Evolutionary conservation across 2,329 filamentous ascomycete genomes (phyloP).

Genomic region (Ploettnerulaceae sp.): DNA sequence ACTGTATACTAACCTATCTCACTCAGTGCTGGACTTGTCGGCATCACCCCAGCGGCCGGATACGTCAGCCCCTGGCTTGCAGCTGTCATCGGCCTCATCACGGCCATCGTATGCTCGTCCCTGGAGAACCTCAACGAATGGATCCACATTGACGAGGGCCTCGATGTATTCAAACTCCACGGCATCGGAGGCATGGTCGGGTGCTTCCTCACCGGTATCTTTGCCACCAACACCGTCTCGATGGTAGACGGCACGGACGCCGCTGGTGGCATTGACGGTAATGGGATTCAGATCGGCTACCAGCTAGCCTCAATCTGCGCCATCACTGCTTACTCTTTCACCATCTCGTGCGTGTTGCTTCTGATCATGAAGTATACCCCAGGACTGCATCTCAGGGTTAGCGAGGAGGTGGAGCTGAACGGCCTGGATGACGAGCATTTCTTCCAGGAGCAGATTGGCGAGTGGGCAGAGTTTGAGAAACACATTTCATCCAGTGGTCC

Average conservation of each 20-base stretch:
- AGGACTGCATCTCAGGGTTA: constrained; percentile 72
- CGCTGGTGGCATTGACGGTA: constrained; percentile 68
- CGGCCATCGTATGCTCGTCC: constrained; percentile 49
- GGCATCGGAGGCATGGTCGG: constrained; percentile 63
- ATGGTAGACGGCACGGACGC: constrained; percentile 73
- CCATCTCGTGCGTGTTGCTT: constrained; percentile 67
- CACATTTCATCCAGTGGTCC: too few relatives aligned
- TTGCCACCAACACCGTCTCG: constrained; percentile 64
- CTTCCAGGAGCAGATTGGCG: constrained; percentile 85
- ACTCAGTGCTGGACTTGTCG: constrained; percentile 63
- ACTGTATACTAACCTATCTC: constrained; percentile 45
- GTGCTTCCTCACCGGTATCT: constrained; percentile 67
- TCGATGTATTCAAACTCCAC: constrained; percentile 68
- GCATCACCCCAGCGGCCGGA: constrained; percentile 63
- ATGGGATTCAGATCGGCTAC: constrained; percentile 69
- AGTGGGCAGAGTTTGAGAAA: too few relatives aligned
- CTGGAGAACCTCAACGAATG: constrained; percentile 36
- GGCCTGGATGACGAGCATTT: constrained; percentile 89
- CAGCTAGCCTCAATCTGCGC: constrained; percentile 73
- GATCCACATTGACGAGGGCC: constrained; percentile 61
- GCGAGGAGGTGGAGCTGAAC: constrained; percentile 75
- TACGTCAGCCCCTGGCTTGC: constrained; percentile 64
- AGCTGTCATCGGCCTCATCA: constrained; percentile 57
- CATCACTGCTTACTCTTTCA: constrained; percentile 62
- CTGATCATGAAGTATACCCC: constrained; percentile 73